These are phyloP conservation scores for Myxozyma neotropica DNA, from an alignment of 805 yeast genomes.

Conservation along the genomic window DNA sequence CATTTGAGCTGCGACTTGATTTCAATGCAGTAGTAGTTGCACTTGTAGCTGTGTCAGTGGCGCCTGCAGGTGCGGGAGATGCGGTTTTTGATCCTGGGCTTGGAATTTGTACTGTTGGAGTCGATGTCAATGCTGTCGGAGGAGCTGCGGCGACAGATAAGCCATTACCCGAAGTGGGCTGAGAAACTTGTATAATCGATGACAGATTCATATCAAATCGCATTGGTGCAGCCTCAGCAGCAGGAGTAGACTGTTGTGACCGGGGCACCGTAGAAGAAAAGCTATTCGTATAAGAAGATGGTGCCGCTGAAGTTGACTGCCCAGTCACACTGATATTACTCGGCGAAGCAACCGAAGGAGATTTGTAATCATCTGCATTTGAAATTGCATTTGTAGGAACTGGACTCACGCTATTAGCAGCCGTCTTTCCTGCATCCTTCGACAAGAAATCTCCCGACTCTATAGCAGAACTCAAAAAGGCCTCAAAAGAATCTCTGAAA, in stretches of 20 bases:
- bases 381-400: background rate
- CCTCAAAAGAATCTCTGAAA: conserved; percentile 30
- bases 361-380: background rate
- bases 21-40: background rate
- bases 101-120: conserved; percentile 5
- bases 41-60: background rate
- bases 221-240: conserved; percentile 10
- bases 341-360: background rate
- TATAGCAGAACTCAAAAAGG: conserved; percentile 26
- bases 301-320: background rate
- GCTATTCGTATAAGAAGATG: background rate
- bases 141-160: background rate
- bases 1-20: background rate
- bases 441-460: conserved; percentile 21
- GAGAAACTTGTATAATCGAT: conserved; percentile 12
- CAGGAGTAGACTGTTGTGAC: background rate
- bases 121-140: background rate
- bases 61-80: background rate
- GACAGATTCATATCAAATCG: conserved; percentile 23
- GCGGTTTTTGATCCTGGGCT: background rate
- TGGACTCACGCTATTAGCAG: background rate
- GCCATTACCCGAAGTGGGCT: background rate
- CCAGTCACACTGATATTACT: background rate
- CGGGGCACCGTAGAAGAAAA: background rate
- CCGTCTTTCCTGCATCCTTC: background rate